Conservation (phyloP, 2,329 filamentous ascomycete genomes). For the Aureobasidium leucospermi region DNA sequence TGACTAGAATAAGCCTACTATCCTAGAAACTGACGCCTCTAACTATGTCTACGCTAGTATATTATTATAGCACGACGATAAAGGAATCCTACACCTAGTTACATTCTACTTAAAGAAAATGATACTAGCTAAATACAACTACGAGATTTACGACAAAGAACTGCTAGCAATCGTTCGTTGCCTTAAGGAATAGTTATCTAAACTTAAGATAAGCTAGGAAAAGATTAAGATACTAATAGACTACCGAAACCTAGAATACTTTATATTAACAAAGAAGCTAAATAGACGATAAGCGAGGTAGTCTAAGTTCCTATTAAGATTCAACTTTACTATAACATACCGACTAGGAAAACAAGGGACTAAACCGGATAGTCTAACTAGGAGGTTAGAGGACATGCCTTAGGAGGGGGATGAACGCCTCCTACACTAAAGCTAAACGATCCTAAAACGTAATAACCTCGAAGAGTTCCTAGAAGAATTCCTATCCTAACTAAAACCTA, state of each 20-base stretch:
- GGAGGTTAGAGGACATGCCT: slow-evolving; percentile 4
- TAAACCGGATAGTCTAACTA: slow-evolving; percentile 2
- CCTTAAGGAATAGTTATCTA: neutral
- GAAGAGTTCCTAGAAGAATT: neutral
- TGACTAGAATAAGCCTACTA: neutral
- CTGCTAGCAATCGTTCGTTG: slow-evolving; percentile 3
- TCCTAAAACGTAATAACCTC: neutral
- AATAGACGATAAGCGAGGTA: neutral
- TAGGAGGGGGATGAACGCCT: neutral
- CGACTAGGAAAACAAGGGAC: neutral
- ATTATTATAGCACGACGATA: neutral
- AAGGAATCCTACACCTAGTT: neutral
- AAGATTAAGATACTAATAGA: neutral
- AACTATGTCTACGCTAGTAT: slow-evolving; percentile 1
- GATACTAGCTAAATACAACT: neutral
- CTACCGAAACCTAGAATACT: neutral
- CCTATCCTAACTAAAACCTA: neutral
- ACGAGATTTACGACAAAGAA: too few species aligned
- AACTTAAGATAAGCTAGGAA: neutral
- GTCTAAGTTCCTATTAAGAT: neutral
- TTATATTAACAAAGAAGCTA: neutral
- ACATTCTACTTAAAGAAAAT: slow-evolving; percentile 7
- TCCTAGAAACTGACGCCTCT: slow-evolving; percentile 9
- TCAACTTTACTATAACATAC: neutral
- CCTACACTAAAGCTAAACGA: neutral